A percentile compares a stretch with the other conserved stretches of the same genome.
Conservation (phyloP, 768 basidiomycete species). For the Termitomyces heimii region DNA sequence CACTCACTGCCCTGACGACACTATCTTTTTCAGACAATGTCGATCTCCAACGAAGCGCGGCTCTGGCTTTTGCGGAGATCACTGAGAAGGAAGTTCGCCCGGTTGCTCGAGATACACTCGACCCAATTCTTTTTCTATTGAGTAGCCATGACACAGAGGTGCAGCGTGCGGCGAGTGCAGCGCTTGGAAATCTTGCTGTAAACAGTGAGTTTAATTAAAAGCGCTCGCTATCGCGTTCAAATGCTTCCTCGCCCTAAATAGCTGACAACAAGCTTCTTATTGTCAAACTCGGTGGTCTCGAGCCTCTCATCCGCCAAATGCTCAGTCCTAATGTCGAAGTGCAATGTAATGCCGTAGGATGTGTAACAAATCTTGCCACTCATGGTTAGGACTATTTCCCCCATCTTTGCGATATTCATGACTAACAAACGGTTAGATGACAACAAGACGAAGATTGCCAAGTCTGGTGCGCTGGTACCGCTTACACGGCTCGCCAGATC, state of each 20-base stretch:
- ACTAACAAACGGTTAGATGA: slow-evolving; percentile 56
- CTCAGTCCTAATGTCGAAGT: slow-evolving; percentile 98
- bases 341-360: slow-evolving; percentile 99
- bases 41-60: slow-evolving; percentile 95
- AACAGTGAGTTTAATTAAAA: slow-evolving; percentile 65
- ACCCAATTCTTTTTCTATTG: slow-evolving; percentile 95
- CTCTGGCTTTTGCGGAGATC: slow-evolving; percentile 97
- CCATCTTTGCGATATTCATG: slow-evolving; percentile 7
- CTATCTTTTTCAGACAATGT: slow-evolving; percentile 99
- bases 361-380: slow-evolving; percentile 97
- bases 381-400: slow-evolving; percentile 57
- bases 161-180: slow-evolving; percentile 95
- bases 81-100: slow-evolving; percentile 99
- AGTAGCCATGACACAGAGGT: slow-evolving; percentile 98
- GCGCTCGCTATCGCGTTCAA: slow-evolving; percentile 2
- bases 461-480: slow-evolving; percentile 97
- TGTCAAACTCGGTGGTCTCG: slow-evolving; percentile 94
- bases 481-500: slow-evolving; percentile 93
- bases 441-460: slow-evolving; percentile 99
- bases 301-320: slow-evolving; percentile 98
- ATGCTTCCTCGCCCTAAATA: slow-evolving; percentile 25
- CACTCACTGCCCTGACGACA: slow-evolving; percentile 89
- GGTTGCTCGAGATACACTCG: slow-evolving; percentile 94
- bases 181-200: slow-evolving; percentile 94
- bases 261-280: slow-evolving; percentile 99